Evolutionary conservation across 257 asterid species (phyloP).

Genomic region (Nicotiana tabacum): DNA sequence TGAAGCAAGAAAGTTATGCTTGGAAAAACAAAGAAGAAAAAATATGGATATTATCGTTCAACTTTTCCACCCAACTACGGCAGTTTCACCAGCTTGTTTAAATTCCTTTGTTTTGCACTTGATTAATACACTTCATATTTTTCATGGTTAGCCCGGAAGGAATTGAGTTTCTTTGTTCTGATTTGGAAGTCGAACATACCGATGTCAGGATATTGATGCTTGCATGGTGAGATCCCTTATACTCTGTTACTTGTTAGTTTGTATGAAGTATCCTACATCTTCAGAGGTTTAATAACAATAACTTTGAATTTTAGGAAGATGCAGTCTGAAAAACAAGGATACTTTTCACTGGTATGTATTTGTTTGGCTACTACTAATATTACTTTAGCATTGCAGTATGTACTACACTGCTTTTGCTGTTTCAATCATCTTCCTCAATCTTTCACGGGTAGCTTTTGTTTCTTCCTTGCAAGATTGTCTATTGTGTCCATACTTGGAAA

Average conservation of each 20-base stretch:
- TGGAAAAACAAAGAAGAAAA: background rate
- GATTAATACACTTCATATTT: background rate
- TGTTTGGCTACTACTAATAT: background rate
- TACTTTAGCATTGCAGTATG: background rate
- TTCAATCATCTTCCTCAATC: background rate
- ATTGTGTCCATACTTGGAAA: background rate
- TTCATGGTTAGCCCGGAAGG: conserved; percentile 69
- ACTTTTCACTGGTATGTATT: conserved; percentile 58
- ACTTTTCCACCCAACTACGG: background rate
- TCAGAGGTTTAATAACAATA: conserved; percentile 15
- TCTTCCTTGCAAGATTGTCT: background rate
- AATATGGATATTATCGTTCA: background rate
- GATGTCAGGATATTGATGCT: conserved; percentile 79
- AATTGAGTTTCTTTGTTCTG: conserved; percentile 70
- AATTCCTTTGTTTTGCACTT: background rate
- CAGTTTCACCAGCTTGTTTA: background rate
- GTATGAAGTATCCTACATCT: conserved; percentile 9
- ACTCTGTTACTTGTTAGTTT: background rate
- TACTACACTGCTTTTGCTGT: background rate
- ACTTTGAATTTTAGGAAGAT: conserved; percentile 53
- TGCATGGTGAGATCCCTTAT: conserved; percentile 54
- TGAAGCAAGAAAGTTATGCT: background rate
- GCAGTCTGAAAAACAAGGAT: conserved; percentile 93
- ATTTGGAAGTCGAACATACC: conserved; percentile 74
- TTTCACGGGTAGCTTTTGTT: background rate